Evolutionary conservation across 768 basidiomycete species (phyloP).

Genomic region (Amanita muscaria): DNA sequence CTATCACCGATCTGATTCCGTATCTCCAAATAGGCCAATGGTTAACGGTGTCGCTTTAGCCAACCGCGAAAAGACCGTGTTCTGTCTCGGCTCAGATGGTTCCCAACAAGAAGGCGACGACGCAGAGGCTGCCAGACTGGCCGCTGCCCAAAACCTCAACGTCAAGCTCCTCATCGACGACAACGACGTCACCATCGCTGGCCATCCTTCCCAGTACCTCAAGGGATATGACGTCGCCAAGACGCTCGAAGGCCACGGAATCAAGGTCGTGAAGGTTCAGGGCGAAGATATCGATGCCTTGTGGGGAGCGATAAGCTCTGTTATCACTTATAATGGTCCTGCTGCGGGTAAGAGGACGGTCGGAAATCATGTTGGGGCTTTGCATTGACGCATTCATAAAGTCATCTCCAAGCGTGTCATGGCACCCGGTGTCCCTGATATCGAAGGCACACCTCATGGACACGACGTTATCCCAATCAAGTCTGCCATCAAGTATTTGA

Average conservation of each 20-base stretch:
- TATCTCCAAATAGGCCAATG: conserved; percentile 38
- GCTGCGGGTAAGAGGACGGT: conserved; percentile 59
- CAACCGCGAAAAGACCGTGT: conserved; percentile 66
- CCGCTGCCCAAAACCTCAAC: conserved; percentile 75
- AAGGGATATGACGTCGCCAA: conserved; percentile 64
- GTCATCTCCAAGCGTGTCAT: conserved; percentile 64
- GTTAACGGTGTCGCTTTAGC: conserved; percentile 83
- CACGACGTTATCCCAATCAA: conserved; percentile 85
- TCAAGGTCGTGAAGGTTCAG: conserved; percentile 63
- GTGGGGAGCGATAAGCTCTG: conserved; percentile 54
- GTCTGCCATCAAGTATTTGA: conserved; percentile 67
- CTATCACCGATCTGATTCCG: neutral
- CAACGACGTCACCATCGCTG: conserved; percentile 90
- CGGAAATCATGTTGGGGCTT: neutral
- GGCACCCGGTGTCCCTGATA: conserved; percentile 63
- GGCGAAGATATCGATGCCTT: conserved; percentile 78
- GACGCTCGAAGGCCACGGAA: conserved; percentile 75
- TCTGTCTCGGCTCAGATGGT: conserved; percentile 83
- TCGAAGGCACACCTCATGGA: conserved; percentile 72
- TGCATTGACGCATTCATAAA: conserved; percentile 14
- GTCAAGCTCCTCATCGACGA: conserved; percentile 85
- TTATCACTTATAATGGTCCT: conserved; percentile 60
- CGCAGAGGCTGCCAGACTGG: conserved; percentile 81
- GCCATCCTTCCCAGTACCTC: conserved; percentile 81
- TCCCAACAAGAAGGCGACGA: conserved; percentile 91